Base-by-base conservation (phyloP, 2,329 filamentous ascomycete species). In the Ophiostoma perfectum region DNA sequence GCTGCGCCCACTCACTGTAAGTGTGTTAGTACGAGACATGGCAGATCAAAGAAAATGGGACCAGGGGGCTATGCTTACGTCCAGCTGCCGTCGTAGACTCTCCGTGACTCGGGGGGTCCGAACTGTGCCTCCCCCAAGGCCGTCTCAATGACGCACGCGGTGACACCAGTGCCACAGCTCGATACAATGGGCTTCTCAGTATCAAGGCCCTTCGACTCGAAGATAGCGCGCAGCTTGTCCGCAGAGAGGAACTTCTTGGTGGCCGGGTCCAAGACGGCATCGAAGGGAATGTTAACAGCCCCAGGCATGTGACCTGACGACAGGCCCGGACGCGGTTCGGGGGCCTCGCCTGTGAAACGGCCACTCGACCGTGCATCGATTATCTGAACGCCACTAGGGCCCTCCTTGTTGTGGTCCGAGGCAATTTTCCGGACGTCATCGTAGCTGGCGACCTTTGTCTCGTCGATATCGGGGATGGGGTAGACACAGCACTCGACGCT, bases 1-100 rank as follows among this genome's bases (percentile, higher is more conserved):
- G 68, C 49, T 73, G 72, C n/a, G 72, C 71, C 72, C 72, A 73
- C 67, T 73, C 72, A 1, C 72, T 73, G 36, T 2, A 62, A 63
- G 7, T 4, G 2, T 16, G 39, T 67, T 52, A 66, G 65, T n/a
- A 18, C 3, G 14, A 58, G 6, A 14, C 12, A 42, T n/a, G 11
- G 6, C 27, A 41, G 36, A 11, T 1, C 36, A 27, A n/a, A n/a
- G 5, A 27, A 12, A 44, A 42, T 7, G 55, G 44, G 38, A 38
- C 44, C n/a, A 12, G 8, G 52, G 16, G 12, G 5, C 27, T 27
- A 55, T 3, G 89, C 91, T 88, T 82, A 96, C 85, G 95, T 98
- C 95, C 95, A 99, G 78, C 93, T 97, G 64, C 95, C 95, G 77
- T 99, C 95, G 75, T 99, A 99, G 36, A 99, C 83, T 75, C 85